Evolutionary conservation across 2,329 filamentous ascomycete species (phyloP).

Genomic region (Aureobasidium sp.): DNA sequence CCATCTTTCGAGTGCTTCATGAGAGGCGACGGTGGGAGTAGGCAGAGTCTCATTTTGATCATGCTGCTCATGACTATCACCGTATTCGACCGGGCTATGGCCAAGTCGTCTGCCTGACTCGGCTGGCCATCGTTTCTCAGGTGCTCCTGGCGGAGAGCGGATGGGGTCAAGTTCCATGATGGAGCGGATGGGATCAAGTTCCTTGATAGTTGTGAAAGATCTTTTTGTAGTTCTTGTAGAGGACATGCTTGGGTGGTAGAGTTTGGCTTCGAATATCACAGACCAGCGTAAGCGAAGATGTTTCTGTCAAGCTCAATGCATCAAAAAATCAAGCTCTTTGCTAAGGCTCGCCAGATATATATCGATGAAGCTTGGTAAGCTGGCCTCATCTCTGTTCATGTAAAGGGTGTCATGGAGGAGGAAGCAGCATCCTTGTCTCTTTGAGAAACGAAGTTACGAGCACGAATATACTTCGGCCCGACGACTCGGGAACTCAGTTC

Average conservation of each 20-base stretch:
- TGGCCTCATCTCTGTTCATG: not conserved
- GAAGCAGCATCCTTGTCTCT: not conserved
- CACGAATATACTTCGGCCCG: not conserved
- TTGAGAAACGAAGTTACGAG: not conserved
- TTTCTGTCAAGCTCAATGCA: not conserved
- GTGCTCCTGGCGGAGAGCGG: not conserved
- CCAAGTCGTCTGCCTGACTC: slow-evolving; percentile 18
- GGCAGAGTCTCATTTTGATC: slow-evolving; percentile 32
- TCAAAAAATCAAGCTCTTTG: not conserved
- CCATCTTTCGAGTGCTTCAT: slow-evolving; percentile 47
- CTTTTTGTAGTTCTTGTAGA: not conserved
- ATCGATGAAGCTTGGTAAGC: not conserved
- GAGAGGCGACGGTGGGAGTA: slow-evolving; percentile 36
- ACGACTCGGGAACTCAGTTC: not conserved
- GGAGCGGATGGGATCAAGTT: slow-evolving; percentile 18
- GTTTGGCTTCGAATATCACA: too few relatives aligned
- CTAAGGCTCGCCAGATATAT: too few relatives aligned
- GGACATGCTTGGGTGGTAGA: not conserved
- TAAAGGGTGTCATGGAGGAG: not conserved
- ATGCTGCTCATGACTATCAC: slow-evolving; percentile 16
- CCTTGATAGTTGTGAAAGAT: slow-evolving; percentile 10
- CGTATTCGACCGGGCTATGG: slow-evolving; percentile 14
- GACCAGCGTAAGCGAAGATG: not conserved
- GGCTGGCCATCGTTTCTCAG: slow-evolving; percentile 17
- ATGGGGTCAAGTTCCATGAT: slow-evolving; percentile 22